Conservation (phyloP, 306 rosid genomes). For the Quercus glauca region DNA sequence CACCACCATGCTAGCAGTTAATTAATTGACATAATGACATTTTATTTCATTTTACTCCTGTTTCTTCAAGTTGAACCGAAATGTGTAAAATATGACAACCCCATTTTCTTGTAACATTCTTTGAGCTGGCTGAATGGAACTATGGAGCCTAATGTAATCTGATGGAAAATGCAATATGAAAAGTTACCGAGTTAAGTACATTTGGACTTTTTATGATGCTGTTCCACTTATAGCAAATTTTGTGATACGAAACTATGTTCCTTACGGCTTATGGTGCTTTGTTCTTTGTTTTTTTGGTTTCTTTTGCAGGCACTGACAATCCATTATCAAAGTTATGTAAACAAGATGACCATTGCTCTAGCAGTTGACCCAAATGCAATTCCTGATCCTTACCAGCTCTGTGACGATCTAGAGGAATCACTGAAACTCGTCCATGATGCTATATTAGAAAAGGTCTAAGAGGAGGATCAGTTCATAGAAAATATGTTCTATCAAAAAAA, state of each 20-base stretch:
- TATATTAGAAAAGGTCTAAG: conserved; percentile 21
- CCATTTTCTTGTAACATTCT: no score
- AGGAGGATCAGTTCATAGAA: not conserved
- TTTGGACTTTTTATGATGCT: no score
- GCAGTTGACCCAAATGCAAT: conserved; percentile 50
- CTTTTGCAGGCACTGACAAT: conserved; percentile 54
- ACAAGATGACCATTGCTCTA: conserved; percentile 48
- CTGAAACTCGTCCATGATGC: conserved; percentile 39
- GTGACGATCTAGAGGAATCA: conserved; percentile 58
- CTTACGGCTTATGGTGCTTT: not conserved
- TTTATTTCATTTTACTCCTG: no score
- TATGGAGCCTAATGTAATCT: no score
- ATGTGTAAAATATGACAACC: no score
- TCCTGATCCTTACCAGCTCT: conserved; percentile 48
- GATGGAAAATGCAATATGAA: no score
- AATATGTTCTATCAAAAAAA: no score
- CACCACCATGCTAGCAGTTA: no score
- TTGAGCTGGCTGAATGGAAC: no score
- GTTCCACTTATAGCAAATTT: not conserved
- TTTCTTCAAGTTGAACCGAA: no score
- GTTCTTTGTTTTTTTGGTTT: not conserved
- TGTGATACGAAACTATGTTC: not conserved
- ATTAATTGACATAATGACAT: no score
- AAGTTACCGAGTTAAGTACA: no score
- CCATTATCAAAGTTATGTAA: conserved; percentile 55